phyloP scores from a whole-genome alignment of 129 eudicot species.

The carrot (Daucus carota) region DNA sequence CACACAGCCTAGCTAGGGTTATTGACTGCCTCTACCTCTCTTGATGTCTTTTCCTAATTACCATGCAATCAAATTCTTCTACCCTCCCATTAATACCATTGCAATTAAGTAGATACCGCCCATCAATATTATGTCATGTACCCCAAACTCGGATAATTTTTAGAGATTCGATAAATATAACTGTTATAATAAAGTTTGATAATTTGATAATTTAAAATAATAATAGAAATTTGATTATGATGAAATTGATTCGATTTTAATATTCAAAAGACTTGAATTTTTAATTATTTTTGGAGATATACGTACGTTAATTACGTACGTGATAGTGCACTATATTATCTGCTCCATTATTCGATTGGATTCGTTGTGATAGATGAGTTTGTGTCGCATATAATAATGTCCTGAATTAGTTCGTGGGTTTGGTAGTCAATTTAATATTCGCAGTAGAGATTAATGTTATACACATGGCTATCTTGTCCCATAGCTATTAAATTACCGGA shows the following conservation, averaged over 20 bases:
- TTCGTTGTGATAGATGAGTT: neutral
- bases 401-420: neutral
- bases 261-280: no score
- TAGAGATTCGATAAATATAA: no score
- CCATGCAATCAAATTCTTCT: neutral
- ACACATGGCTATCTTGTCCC: conserved; percentile 7
- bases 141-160: no score
- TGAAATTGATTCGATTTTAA: no score
- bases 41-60: conserved; percentile 1
- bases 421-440: neutral
- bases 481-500: neutral
- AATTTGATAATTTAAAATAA: no score
- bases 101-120: no score
- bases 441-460: neutral
- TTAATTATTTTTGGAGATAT: no score
- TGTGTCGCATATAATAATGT: neutral
- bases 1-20: neutral
- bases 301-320: no score
- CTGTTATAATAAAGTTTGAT: no score
- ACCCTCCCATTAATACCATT: neutral
- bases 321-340: neutral
- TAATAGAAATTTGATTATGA: no score
- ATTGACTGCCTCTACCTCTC: neutral
- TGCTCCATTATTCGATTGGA: neutral
- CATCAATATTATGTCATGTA: no score